Evolutionary conservation across 179 eudicot genomes (phyloP).

Genomic region (Silene coronaria): DNA sequence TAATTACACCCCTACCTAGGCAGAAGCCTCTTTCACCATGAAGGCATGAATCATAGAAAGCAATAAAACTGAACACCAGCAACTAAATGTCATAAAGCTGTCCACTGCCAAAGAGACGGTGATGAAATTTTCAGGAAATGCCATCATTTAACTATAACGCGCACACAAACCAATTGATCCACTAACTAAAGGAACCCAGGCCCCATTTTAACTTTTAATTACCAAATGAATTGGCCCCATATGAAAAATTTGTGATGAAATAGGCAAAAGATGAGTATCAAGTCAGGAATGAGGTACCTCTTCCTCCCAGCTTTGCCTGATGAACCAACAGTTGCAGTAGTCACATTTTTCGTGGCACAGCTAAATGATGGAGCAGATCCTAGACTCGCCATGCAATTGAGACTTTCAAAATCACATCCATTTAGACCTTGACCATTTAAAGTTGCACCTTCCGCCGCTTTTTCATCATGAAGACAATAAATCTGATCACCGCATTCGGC

Average conservation of each 20-base stretch:
- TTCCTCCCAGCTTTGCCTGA: not conserved
- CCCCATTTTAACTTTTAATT: not conserved
- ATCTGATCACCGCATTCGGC: constrained; percentile 64
- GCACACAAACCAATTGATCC: not conserved
- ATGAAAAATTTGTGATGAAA: not conserved
- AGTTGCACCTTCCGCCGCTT: constrained; percentile 33
- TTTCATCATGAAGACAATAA: constrained; percentile 67
- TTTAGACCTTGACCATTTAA: constrained; percentile 46
- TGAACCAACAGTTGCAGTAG: constrained; percentile 16
- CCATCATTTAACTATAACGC: not conserved
- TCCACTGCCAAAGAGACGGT: not conserved
- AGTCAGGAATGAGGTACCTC: not conserved
- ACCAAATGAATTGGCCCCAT: not conserved
- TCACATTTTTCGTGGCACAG: constrained; percentile 42
- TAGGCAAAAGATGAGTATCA: not conserved
- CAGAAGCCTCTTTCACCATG: not conserved
- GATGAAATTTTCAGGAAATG: not conserved
- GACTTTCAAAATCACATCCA: constrained; percentile 65
- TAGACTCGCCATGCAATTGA: constrained; percentile 46
- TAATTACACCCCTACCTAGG: not conserved
- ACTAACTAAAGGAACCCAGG: not conserved
- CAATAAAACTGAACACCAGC: not conserved
- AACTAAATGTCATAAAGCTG: not conserved
- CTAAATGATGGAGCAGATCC: constrained; percentile 16
- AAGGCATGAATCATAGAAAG: not conserved